Percentiles rank a stretch among this genome's conserved stretches.
Conservation (phyloP, 305 asterid genomes). For the Fraxinus baroniana region DNA sequence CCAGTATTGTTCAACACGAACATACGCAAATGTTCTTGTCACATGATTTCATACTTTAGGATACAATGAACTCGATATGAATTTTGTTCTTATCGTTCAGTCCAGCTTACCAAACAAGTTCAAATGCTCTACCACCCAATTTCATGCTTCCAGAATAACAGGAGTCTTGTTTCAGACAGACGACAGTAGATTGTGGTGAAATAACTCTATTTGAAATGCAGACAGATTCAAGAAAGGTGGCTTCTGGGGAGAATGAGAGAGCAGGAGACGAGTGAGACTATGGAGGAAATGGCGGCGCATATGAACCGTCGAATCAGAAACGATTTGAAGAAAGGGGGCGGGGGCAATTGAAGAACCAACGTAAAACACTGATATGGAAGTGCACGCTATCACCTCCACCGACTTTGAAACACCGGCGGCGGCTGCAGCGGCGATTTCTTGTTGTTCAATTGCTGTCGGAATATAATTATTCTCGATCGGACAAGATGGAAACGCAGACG, state of each 20-base stretch:
- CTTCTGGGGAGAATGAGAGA: conserved; percentile 70
- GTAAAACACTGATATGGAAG: conserved; percentile 70
- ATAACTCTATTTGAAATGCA: background rate
- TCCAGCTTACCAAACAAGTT: too few species aligned
- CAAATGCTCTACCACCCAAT: too few species aligned
- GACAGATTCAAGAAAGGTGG: background rate
- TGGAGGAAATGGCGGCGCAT: conserved; percentile 74
- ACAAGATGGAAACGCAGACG: background rate
- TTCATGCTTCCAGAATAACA: too few species aligned
- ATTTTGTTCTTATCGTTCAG: background rate
- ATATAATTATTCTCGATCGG: background rate
- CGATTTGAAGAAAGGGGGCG: conserved; percentile 62
- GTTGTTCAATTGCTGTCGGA: conserved; percentile 43
- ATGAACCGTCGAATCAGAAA: conserved; percentile 71
- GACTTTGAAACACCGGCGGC: conserved; percentile 43
- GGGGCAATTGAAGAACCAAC: conserved; percentile 69
- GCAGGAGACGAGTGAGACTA: conserved; percentile 56
- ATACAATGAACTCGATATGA: background rate
- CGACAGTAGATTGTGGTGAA: background rate
- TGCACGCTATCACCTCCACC: conserved; percentile 57
- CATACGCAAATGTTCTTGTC: background rate
- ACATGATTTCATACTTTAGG: background rate
- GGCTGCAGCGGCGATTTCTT: conserved; percentile 9
- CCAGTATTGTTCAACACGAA: background rate
- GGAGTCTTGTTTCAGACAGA: background rate